phyloP scores from a whole-genome alignment of 2,329 filamentous ascomycete species.

The Magnaporthiopsis rhizophila region DNA sequence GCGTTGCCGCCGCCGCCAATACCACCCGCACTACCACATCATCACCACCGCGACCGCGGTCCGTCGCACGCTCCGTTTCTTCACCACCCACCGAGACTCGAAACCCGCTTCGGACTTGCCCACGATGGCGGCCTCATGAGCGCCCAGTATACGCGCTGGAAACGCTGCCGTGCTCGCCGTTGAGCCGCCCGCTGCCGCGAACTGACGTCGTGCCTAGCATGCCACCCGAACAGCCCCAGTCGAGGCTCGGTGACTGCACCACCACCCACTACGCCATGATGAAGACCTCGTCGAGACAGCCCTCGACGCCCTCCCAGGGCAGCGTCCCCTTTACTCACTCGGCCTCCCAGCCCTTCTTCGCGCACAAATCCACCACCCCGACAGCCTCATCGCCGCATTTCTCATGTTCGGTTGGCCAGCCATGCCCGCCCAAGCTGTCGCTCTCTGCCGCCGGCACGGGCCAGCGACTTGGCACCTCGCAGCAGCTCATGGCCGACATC shows the following conservation, averaged over 20 bases:
- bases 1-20: background rate
- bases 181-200: slow-evolving; percentile 4
- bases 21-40: too few relatives aligned
- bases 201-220: slow-evolving; percentile 7
- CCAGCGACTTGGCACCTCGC: slow-evolving; percentile 7
- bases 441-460: slow-evolving; percentile 21
- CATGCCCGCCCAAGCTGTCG: slow-evolving; percentile 43
- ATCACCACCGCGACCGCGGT: background rate
- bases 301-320: slow-evolving; percentile 20
- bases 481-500: background rate
- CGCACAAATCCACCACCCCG: slow-evolving; percentile 40
- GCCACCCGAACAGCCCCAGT: slow-evolving; percentile 18
- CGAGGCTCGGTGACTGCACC: slow-evolving; percentile 25
- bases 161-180: background rate
- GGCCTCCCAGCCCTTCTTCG: slow-evolving; percentile 29
- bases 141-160: background rate
- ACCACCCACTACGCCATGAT: slow-evolving; percentile 38
- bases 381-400: slow-evolving; percentile 38
- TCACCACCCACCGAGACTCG: background rate
- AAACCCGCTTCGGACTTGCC: background rate
- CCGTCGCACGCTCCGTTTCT: background rate
- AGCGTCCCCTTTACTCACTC: slow-evolving; percentile 29
- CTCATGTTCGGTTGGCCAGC: slow-evolving; percentile 47
- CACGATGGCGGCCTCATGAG: slow-evolving; percentile 5
- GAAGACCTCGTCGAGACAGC: slow-evolving; percentile 34